Evolutionary conservation across 78 protist genomes (phyloP).

Genomic region (Dictyostelium firmibasis): DNA sequence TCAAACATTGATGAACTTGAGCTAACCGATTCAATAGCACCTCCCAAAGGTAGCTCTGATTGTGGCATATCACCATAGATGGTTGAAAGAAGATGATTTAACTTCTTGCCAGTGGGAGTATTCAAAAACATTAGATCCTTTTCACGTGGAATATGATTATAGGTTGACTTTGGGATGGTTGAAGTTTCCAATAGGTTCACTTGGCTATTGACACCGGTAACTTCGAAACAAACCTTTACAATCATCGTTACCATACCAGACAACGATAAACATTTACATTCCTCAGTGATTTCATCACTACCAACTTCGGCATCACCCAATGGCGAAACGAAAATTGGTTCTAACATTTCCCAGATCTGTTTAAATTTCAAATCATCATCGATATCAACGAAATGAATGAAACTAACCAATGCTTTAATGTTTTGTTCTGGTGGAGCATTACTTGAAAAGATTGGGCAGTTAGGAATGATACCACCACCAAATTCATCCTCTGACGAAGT

Average conservation of each 20-base stretch:
- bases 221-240: slow-evolving; percentile 50
- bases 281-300: slow-evolving; percentile 63
- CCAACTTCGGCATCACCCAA: slow-evolving; percentile 73
- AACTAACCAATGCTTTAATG: slow-evolving; percentile 19
- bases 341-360: slow-evolving; percentile 56
- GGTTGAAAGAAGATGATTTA: slow-evolving; percentile 19
- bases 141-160: slow-evolving; percentile 70
- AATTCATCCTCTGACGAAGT: slow-evolving; percentile 27
- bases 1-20: neutral
- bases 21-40: neutral
- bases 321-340: slow-evolving; percentile 58
- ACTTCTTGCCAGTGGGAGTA: slow-evolving; percentile 41
- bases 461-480: slow-evolving; percentile 78
- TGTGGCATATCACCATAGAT: slow-evolving; percentile 61
- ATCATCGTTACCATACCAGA: slow-evolving; percentile 43
- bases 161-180: slow-evolving; percentile 20
- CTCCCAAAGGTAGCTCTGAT: slow-evolving; percentile 44
- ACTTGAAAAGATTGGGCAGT: slow-evolving; percentile 43
- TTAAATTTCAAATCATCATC: slow-evolving; percentile 1
- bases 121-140: slow-evolving; percentile 41
- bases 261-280: slow-evolving; percentile 40
- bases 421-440: slow-evolving; percentile 59
- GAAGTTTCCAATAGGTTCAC: slow-evolving; percentile 55
- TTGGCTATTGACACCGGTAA: slow-evolving; percentile 3
- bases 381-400: slow-evolving; percentile 42